A percentile compares a stretch with the other conserved stretches of the same genome.
These are phyloP conservation scores for Pyrus hybrid DNA, from an alignment of 331 rosid genomes.

Conservation along the genomic window DNA sequence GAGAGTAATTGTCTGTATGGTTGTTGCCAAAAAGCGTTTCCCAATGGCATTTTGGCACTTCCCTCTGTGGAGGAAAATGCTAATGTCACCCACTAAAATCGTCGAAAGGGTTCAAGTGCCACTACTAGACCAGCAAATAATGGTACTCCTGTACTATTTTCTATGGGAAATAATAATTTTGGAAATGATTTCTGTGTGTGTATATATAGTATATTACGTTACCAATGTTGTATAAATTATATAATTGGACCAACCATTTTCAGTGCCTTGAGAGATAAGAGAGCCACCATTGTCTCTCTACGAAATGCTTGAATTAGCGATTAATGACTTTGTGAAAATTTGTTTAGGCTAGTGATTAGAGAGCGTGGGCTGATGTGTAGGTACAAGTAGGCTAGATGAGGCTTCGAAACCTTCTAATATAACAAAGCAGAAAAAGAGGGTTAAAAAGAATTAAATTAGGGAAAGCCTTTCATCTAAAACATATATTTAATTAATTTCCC, in stretches of 20 bases:
- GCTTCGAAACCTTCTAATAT: too few relatives aligned
- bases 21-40: constrained; percentile 49
- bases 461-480: too few relatives aligned
- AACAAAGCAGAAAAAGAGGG: too few relatives aligned
- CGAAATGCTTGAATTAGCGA: too few relatives aligned
- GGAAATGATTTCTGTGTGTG: neutral
- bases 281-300: neutral
- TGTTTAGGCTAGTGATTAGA: too few relatives aligned
- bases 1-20: constrained; percentile 40
- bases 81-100: constrained; percentile 22
- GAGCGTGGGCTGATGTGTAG: too few relatives aligned
- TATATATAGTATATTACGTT: neutral
- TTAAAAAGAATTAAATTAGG: too few relatives aligned
- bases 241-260: constrained; percentile 11
- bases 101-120: neutral
- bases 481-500: neutral
- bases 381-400: too few relatives aligned
- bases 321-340: too few relatives aligned
- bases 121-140: neutral
- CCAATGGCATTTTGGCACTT: constrained; percentile 58
- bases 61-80: constrained; percentile 17
- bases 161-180: neutral
- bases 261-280: neutral
- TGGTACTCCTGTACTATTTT: neutral
- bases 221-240: neutral